Conservation (phyloP, 306 rosid genomes). For the Inga oerstediana region DNA sequence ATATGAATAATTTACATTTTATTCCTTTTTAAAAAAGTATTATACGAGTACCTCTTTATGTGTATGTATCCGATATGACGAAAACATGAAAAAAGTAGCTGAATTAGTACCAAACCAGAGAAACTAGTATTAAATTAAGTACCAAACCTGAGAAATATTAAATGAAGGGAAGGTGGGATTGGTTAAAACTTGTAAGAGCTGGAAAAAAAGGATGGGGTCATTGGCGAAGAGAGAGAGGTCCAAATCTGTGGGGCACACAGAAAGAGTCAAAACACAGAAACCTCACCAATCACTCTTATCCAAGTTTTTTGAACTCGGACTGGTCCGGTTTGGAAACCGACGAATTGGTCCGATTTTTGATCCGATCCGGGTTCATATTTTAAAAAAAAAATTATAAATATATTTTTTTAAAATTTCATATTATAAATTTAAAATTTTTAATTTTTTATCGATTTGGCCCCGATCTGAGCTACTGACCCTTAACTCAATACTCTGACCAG, state of each 20-base stretch:
- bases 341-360: no score
- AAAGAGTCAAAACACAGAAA: background rate
- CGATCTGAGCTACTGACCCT: no score
- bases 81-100: background rate
- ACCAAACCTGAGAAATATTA: background rate
- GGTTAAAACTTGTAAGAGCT: constrained; percentile 16
- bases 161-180: constrained; percentile 29
- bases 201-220: background rate
- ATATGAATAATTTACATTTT: background rate
- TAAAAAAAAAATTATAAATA: no score
- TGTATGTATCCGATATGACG: background rate
- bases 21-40: background rate
- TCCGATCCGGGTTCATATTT: no score
- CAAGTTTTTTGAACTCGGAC: no score
- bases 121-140: background rate
- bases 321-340: no score
- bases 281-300: constrained; percentile 23
- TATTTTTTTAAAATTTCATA: no score
- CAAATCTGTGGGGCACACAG: constrained; percentile 24
- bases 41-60: no score
- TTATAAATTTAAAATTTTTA: no score
- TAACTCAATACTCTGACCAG: no score
- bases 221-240: background rate
- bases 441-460: no score
- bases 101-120: constrained; percentile 24